These are phyloP conservation scores for Phoenix roebelenii DNA, from an alignment of 176 grass and related monocot genomes.

Conservation along the genomic window DNA sequence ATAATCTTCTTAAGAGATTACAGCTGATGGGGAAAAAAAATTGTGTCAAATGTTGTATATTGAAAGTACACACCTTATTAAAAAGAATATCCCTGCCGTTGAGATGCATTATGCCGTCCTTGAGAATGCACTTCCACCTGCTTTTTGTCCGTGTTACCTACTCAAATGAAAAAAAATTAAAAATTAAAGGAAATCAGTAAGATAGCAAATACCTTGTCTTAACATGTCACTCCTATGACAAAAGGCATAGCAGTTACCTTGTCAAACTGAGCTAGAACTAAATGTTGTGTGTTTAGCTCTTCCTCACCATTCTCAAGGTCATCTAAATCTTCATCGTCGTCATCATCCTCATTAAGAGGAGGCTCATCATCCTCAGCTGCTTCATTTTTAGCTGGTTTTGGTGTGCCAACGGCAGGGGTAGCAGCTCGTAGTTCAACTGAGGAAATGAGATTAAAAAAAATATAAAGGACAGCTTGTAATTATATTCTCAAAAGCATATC, in stretches of 20 bases:
- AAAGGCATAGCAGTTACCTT: conserved; percentile 35
- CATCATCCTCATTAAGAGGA: conserved; percentile 68
- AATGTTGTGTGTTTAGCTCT: conserved; percentile 65
- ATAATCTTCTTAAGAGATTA: too few relatives aligned
- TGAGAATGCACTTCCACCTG: conserved; percentile 73
- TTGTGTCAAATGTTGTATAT: too few relatives aligned
- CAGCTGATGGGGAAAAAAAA: too few relatives aligned
- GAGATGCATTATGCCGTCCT: conserved; percentile 85
- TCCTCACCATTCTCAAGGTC: conserved; percentile 52
- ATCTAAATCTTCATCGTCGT: conserved; percentile 52
- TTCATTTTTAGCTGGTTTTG: conserved; percentile 35
- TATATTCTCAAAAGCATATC: background rate
- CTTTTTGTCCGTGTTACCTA: conserved; percentile 78
- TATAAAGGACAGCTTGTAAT: background rate
- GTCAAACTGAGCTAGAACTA: conserved; percentile 71
- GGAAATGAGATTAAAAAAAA: background rate
- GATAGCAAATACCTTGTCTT: background rate
- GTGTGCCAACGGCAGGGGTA: conserved; percentile 49
- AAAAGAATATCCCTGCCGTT: conserved; percentile 63
- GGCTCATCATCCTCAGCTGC: conserved; percentile 54
- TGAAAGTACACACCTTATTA: conserved; percentile 43
- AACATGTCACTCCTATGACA: conserved; percentile 2
- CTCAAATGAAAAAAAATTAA: conserved; percentile 9
- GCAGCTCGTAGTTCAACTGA: conserved; percentile 54
- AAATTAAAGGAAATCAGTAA: background rate